Base-by-base conservation (phyloP, 441 rosid genomes). In the Euphorbia celastroides region DNA sequence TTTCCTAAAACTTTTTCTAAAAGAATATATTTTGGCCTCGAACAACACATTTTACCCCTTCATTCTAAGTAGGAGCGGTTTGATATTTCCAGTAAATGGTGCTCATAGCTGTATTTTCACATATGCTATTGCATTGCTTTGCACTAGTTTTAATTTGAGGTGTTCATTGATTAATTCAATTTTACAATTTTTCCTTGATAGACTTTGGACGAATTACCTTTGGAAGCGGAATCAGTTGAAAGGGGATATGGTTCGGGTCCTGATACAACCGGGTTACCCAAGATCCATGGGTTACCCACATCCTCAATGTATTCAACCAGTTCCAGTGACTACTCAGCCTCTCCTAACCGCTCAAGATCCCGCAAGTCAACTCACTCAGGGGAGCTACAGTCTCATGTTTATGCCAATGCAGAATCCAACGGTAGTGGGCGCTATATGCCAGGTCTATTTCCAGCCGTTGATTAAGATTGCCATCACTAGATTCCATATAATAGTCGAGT, bases 131-230 rank as follows among this genome's bases (percentile, higher is more conserved):
- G 27, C 25, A 34, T 31, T 60, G 57, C 31, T 59, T 5, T 3
- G 14, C 32, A 34, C 23, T 28, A 58, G n/a, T 54, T 66, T 42
- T 52, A 0, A 5, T 0, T 16, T 23, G 2, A 46, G 9, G 17
- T 30, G 42, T 72, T 60, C 8, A 38, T 42, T 38, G 19, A 9
- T 20, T 65, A 23, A 17, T 46, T 57, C n/a, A n/a, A 38, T 38
- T 38, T n/a, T n/a, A n/a, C 11, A 9, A 4, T 67, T 62, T 5
- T 48, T 60, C 65, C 68, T 67, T 20, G 17, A 50, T 78, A 95
- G 99, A 92, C 97, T 57, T 70, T 95, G 89, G 99, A 92, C 64
- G 96, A 95, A 77, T 78, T 95, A 78, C 99, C 99, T 11, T 64
- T 92, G 79, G 99, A 92, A 80, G 96, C 97, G 67, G 96, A 92